These are phyloP conservation scores for Aspergillus sp. DNA, from an alignment of 2,329 filamentous ascomycete genomes.

Conservation along the genomic window DNA sequence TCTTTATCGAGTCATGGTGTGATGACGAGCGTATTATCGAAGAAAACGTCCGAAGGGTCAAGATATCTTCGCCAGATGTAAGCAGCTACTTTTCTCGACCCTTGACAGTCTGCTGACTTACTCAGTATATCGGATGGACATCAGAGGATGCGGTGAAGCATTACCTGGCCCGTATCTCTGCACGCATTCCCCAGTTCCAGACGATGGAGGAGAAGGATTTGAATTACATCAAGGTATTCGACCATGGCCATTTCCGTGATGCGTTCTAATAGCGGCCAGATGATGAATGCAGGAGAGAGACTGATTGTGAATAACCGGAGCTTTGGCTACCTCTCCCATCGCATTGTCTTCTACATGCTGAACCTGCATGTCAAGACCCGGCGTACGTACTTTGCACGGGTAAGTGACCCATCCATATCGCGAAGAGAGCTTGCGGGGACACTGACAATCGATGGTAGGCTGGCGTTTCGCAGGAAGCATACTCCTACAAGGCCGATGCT, in stretches of 20 bases:
- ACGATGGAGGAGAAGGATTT: constrained; percentile 91
- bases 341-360: constrained; percentile 96
- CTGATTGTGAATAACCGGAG: constrained; percentile 95
- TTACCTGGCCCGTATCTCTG: constrained; percentile 80
- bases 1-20: constrained; percentile 95
- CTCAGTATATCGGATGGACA: constrained; percentile 77
- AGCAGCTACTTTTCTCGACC: constrained; percentile 20
- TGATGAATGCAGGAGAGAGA: constrained; percentile 93
- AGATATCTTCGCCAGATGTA: constrained; percentile 93
- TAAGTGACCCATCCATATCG: constrained; percentile 13
- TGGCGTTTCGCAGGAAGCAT: constrained; percentile 76
- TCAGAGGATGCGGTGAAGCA: constrained; percentile 85
- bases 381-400: constrained; percentile 84
- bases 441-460: constrained; percentile 37
- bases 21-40: constrained; percentile 88
- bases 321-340: constrained; percentile 91
- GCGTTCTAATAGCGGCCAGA: constrained; percentile 35
- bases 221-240: constrained; percentile 73
- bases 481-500: constrained; percentile 86
- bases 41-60: constrained; percentile 93
- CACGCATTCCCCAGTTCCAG: constrained; percentile 91
- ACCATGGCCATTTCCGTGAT: not conserved
- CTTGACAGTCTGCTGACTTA: constrained; percentile 6
- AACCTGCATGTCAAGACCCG: constrained; percentile 95
- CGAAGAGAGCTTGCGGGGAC: not conserved